These are phyloP conservation scores for Mucor piriformis DNA, from an alignment of 371 early-diverging fungal genomes.

Conservation along the genomic window DNA sequence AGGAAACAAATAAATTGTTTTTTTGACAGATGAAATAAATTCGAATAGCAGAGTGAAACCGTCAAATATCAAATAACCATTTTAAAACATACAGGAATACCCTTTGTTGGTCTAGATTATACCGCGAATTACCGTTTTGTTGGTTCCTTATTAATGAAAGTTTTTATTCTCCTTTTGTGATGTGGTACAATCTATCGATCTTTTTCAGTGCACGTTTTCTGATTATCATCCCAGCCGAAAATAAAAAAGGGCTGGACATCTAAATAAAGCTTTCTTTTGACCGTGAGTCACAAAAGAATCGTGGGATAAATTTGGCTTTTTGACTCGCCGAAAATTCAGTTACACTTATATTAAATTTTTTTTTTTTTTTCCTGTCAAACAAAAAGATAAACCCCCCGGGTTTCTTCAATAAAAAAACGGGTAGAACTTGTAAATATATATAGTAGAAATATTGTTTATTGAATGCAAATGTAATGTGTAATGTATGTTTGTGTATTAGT, in stretches of 20 bases:
- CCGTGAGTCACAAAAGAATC: too few relatives aligned
- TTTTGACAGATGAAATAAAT: background rate
- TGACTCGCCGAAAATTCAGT: too few relatives aligned
- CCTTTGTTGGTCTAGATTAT: background rate
- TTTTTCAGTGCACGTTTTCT: too few relatives aligned
- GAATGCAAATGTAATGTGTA: background rate
- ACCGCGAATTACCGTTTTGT: background rate
- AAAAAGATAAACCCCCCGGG: background rate
- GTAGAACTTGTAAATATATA: conserved; percentile 1
- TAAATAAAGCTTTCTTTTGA: too few relatives aligned
- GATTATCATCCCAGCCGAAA: too few relatives aligned
- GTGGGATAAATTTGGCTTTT: too few relatives aligned
- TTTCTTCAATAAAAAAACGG: conserved; percentile 6
- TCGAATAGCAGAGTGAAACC: background rate
- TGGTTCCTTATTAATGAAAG: background rate
- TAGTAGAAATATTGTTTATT: background rate
- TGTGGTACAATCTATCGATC: too few relatives aligned
- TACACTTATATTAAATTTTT: background rate
- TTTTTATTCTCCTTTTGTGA: background rate
- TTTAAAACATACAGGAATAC: background rate
- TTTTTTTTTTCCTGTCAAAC: background rate
- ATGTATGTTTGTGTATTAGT: background rate
- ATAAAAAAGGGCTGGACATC: too few relatives aligned
- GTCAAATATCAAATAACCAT: conserved; percentile 1
- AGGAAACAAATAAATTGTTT: background rate